phyloP scores from a whole-genome alignment of 176 grass and related monocot species.

The Phoenix roebelenii region DNA sequence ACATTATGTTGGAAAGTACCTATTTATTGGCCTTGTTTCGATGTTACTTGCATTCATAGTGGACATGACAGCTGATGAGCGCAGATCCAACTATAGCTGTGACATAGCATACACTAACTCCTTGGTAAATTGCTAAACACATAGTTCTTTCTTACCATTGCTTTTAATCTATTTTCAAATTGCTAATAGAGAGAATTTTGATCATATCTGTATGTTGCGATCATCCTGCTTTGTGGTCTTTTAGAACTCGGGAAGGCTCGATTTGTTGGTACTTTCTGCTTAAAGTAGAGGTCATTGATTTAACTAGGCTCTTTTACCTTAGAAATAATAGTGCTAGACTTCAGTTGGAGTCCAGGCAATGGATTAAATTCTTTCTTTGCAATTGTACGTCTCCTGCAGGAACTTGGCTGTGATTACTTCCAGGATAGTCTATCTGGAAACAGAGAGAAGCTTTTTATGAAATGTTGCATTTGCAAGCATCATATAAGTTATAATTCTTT shows the following conservation, averaged over 20 bases:
- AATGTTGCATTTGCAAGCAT: slow-evolving; percentile 47
- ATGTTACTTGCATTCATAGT: slow-evolving; percentile 37
- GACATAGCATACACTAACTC: slow-evolving; percentile 97
- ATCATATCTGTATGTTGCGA: too few relatives aligned
- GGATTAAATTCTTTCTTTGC: slow-evolving; percentile 17
- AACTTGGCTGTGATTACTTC: slow-evolving; percentile 95
- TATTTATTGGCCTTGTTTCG: slow-evolving; percentile 14
- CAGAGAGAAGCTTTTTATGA: slow-evolving; percentile 80
- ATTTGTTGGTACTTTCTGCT: too few relatives aligned
- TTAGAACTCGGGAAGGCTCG: too few relatives aligned
- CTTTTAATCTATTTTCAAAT: not conserved
- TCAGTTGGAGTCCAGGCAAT: too few relatives aligned
- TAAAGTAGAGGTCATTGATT: too few relatives aligned
- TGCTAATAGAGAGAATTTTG: too few relatives aligned
- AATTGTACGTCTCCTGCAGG: slow-evolving; percentile 36
- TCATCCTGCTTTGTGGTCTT: too few relatives aligned
- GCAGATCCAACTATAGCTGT: slow-evolving; percentile 69
- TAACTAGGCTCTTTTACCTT: too few relatives aligned
- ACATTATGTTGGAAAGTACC: not conserved
- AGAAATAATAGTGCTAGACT: too few relatives aligned
- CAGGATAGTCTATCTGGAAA: slow-evolving; percentile 69
- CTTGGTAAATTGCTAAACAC: slow-evolving; percentile 38
- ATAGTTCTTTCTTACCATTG: not conserved
- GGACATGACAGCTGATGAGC: slow-evolving; percentile 59
- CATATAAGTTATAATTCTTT: not conserved